Base-by-base conservation (phyloP, 2,329 filamentous ascomycete species). In the Penicillium sp. region DNA sequence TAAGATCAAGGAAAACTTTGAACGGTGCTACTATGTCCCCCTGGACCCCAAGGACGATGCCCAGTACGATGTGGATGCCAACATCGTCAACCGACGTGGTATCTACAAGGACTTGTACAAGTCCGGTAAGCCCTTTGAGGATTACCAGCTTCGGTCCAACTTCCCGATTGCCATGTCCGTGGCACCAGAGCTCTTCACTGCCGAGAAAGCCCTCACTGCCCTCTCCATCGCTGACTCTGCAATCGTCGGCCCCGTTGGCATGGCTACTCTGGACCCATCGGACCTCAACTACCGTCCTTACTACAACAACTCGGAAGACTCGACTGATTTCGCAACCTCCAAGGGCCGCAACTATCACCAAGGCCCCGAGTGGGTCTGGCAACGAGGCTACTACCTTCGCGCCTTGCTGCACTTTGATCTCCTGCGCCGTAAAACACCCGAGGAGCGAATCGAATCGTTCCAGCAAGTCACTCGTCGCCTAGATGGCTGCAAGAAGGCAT, bases 321-420 rank as follows among this genome's bases (percentile, higher is more conserved):
- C 87, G 54, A 85, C 84, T 12, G 89, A 97, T 71, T 97, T 96
- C 67, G 84, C 89, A 10, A 97, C 93, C 0, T 85, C 88, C 63
- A 97, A 97, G 74, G 94, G 94, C 45, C 83, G 94, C 51, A 99
- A 97, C 74, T 99, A 99, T 75, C 94, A 99, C 72, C 93, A 97
- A 72, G 94, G 94, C 4, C 95, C 94, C 0, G 94, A 99, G 72
- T 99, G 94, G 94, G 77, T 96, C 23, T 99, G 94, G 94, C 95
- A 93, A 0, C 93, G 90, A 1, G 94, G 94, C 4, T 99, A 91
- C 78, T 99, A 96, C 80, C 79, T 96, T 21, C 86, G 95, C 45
- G 94, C 94, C 1, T 77, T 99, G 59, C 81, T 99, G 58, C 89
- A 91, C 71, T 97, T 97, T 66, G 91, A 96, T 69, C 76, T 97